Base-by-base conservation (phyloP, 2,329 filamentous ascomycete genomes). In the Massarina eburnea region DNA sequence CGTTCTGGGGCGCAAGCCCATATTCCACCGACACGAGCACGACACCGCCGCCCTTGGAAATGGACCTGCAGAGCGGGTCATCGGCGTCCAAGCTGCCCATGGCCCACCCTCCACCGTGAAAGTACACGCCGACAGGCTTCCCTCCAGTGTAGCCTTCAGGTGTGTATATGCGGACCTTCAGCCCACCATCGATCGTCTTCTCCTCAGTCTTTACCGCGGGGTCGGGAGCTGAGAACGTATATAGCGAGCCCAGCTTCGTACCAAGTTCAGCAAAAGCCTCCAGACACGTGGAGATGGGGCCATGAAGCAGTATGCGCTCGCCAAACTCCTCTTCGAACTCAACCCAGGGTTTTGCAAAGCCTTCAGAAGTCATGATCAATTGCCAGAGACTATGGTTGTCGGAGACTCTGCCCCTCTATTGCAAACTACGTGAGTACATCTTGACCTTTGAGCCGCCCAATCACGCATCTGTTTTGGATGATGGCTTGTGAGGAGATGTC, bases 101-200 rank as follows among this genome's bases (percentile, higher is more conserved):
- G 4, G 66, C 65, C 67, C 67, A 71, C 4, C 68, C 68, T 30
- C 68, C 68, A 24, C 68, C 61, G 49, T 71, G 68, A 27, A 54
- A 66, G 35, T 68, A 71, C 12, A 71, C 44, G 21, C 67, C 62
- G 7, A 66, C 58, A 5, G 68, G 67, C 18, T 60, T 70, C 14
- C 51, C 54, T 8, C 59, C 59, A 7, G 41, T 46, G 29, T 68
- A 67, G 5, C 55, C 58, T 21, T 60, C 41, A 3, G 68, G 68
- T 1, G 59, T 70, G 40, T 71, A 71, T n/a, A 70, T 55, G 21
- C 68, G 62, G 2, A 68, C 50, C 43, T 63, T 65, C 7, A 66
- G 41, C 1, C 58, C 64, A 22, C 52, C 49, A 3, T 54, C 45
- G 14, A 62, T 66, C 7, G 49, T 51, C 18, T 36, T 55, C 26